Base-by-base conservation (phyloP, 768 basidiomycete species). In the Russula sp. region DNA sequence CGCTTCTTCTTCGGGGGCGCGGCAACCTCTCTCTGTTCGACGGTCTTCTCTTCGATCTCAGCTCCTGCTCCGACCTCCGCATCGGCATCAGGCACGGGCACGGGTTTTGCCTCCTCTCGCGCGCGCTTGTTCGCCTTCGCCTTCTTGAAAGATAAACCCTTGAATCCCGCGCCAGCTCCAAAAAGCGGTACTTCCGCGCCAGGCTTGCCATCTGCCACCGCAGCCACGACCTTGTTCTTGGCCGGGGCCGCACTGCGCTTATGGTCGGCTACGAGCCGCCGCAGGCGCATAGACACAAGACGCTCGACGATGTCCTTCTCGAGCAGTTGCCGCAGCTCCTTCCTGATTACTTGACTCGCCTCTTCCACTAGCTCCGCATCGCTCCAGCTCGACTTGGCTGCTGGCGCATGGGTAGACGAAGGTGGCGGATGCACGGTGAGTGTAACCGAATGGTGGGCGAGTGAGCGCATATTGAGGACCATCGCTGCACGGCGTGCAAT, bases 221-320 rank as follows among this genome's bases (percentile, higher is more conserved):
- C 52, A 20, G 44, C 62, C 66, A 64, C 61, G 60, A 65, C 59
- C 42, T 68, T 70, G 65, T 69, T 63, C 57, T 71, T 70, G 72
- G 67, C 70, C 57, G 71, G 68, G 49, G 65, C 59, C 51, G 60
- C 70, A 69, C 76, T 78, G 68, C 73, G 71, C 73, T 79, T 82
- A 74, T 82, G 82, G 67, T 84, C 83, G 14, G 70, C 71, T 51
- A 85, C 80, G 45, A 88, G 65, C 66, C 77, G 75, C 63, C 80
- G 75, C 54, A 91, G 65, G 44, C 82, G 82, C 31, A 75, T 71
- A 9, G 77, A 80, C 14, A 89, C 81, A 2, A 89, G 73, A 20
- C 82, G 80, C 49, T 87, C 86, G 65, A 76, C 75, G 37, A 91
- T 76, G 67, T 91, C 89, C 73, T 82, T 85, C 73, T 85, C 82